phyloP scores from a whole-genome alignment of 164 flowering plant genomes.

The Annona squamosa region DNA sequence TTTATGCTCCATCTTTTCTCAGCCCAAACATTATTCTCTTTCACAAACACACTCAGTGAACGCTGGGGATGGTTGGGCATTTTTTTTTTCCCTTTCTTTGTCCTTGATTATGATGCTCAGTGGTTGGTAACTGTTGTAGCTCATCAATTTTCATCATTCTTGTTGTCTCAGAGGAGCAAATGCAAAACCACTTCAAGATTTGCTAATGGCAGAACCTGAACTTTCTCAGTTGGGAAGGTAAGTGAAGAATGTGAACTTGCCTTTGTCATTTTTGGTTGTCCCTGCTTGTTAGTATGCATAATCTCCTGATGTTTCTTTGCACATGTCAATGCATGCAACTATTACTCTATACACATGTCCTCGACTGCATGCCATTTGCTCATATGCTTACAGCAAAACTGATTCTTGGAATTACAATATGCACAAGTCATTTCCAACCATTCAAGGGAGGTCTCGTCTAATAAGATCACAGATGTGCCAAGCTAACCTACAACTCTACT shows the following conservation, averaged over 20 bases:
- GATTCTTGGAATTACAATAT: background rate
- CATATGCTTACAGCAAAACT: background rate
- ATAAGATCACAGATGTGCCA: background rate
- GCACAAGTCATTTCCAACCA: background rate
- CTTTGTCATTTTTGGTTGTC: background rate
- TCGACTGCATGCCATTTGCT: background rate
- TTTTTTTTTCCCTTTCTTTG: background rate
- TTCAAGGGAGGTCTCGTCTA: background rate
- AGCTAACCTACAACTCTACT: background rate
- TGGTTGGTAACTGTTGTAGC: background rate
- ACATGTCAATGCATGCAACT: background rate
- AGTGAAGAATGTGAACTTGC: background rate
- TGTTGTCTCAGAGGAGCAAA: slow-evolving; percentile 6
- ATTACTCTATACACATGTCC: background rate
- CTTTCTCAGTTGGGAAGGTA: slow-evolving; percentile 30
- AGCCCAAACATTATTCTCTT: background rate
- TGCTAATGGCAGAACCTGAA: slow-evolving; percentile 25
- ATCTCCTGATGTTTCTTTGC: background rate
- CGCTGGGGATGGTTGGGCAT: background rate
- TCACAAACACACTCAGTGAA: background rate
- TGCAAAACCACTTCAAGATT: slow-evolving; percentile 19
- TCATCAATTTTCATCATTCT: background rate
- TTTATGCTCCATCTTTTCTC: background rate
- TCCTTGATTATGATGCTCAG: background rate
- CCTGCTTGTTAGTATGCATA: background rate